These are phyloP conservation scores for Pythium rishiriense DNA, from an alignment of 352 stramenopile genomes.

Conservation along the genomic window DNA sequence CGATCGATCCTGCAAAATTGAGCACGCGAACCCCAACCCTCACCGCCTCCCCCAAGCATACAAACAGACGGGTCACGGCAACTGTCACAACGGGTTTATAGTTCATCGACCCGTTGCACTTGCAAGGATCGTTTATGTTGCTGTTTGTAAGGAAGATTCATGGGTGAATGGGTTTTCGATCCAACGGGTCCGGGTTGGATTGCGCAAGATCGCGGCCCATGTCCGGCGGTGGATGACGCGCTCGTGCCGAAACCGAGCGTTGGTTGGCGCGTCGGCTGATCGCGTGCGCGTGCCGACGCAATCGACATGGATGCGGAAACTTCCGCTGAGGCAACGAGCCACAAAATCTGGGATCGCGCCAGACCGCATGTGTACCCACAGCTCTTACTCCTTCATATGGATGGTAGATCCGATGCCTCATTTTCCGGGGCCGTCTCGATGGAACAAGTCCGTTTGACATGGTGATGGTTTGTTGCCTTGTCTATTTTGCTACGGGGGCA, in stretches of 20 bases:
- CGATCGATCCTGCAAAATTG: conserved; percentile 17
- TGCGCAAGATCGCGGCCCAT: conserved; percentile 17
- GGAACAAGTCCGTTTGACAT: not conserved
- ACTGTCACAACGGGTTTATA: conserved; percentile 21
- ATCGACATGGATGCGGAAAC: conserved; percentile 15
- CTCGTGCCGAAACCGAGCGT: not conserved
- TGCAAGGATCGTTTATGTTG: conserved; percentile 16
- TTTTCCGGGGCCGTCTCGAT: not conserved
- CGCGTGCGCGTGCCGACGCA: conserved; percentile 17
- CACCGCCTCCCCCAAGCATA: conserved; percentile 8
- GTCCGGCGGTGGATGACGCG: conserved; percentile 6
- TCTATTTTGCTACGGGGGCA: conserved; percentile 13
- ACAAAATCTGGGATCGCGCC: conserved; percentile 9
- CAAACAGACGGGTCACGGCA: conserved; percentile 8
- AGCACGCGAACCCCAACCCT: conserved; percentile 8
- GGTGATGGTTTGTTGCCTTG: not conserved
- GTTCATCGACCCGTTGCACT: conserved; percentile 10
- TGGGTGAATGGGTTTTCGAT: not conserved
- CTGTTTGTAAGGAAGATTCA: conserved; percentile 21
- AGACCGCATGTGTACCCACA: conserved; percentile 10
- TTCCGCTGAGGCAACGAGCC: conserved; percentile 14
- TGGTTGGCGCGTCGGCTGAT: conserved; percentile 13
- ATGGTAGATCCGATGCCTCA: too few relatives aligned
- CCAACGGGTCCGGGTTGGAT: conserved; percentile 16
- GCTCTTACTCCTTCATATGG: not conserved